A percentile compares a stretch with the other conserved stretches of the same genome.
Conservation (phyloP, 2,329 filamentous ascomycete species). For the Cryphonectria naterciae region DNA sequence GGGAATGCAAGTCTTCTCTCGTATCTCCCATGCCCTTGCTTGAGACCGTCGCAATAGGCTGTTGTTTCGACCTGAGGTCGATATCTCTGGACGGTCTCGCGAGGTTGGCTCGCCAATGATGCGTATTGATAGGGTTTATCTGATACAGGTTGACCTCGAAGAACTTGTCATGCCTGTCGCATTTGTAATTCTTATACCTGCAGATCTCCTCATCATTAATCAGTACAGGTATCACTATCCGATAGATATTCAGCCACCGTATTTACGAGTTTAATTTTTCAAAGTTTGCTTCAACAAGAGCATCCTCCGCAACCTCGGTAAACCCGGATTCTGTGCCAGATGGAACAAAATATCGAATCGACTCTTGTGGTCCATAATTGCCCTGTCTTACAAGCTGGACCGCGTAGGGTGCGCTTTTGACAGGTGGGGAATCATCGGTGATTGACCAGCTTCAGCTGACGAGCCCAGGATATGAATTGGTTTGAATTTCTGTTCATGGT, state of each 20-base stretch:
- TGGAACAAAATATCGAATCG: conserved; percentile 47
- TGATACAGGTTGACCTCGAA: conserved; percentile 55
- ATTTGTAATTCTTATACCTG: conserved; percentile 54
- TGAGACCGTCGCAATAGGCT: background rate
- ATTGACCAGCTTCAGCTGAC: background rate
- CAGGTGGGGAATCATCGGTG: background rate
- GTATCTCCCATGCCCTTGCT: too few species aligned
- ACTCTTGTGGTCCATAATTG: conserved; percentile 49
- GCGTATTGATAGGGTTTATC: conserved; percentile 48
- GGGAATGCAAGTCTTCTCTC: background rate
- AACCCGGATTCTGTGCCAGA: conserved; percentile 32
- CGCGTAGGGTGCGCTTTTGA: conserved; percentile 26
- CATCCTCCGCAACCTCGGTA: conserved; percentile 41
- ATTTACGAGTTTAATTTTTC: conserved; percentile 50
- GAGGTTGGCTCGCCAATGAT: conserved; percentile 50
- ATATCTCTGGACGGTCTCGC: conserved; percentile 46
- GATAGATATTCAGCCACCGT: background rate
- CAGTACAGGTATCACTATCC: background rate
- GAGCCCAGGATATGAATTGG: background rate
- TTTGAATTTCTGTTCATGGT: background rate
- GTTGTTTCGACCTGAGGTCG: conserved; percentile 36
- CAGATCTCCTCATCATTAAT: conserved; percentile 2
- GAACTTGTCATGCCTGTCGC: conserved; percentile 47
- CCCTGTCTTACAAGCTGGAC: conserved; percentile 50
- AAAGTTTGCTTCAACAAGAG: conserved; percentile 47